Conservation (phyloP, 805 yeast species). For the Saccharomyces kudriavzevii region DNA sequence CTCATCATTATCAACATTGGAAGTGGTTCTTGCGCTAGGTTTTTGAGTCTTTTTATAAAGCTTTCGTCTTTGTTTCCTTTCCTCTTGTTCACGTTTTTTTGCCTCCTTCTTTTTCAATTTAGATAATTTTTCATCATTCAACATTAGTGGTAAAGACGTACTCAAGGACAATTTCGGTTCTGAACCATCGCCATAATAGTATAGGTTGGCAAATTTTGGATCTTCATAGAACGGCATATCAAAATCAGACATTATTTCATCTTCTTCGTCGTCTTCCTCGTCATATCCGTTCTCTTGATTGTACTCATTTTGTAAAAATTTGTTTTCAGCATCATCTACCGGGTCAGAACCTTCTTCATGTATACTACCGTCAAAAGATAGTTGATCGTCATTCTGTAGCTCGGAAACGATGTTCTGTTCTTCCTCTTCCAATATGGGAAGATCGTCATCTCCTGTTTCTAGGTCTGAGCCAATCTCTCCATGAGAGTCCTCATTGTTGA, state of each 20-base stretch:
- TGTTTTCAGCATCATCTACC: conserved; percentile 13
- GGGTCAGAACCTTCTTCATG: conserved; percentile 29
- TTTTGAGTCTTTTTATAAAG: conserved; percentile 12
- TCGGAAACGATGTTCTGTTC: conserved; percentile 27
- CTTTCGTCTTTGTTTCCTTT: conserved; percentile 25
- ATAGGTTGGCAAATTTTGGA: conserved; percentile 30
- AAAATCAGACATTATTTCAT: conserved; percentile 29
- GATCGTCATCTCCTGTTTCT: conserved; percentile 29
- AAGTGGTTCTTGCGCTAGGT: conserved; percentile 33
- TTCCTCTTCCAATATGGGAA: conserved; percentile 27
- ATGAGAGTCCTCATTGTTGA: conserved; percentile 26
- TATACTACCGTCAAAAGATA: conserved; percentile 29
- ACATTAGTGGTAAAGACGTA: conserved; percentile 27
- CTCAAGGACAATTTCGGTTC: conserved; percentile 29
- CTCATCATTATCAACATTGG: conserved; percentile 32
- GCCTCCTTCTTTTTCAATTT: conserved; percentile 24
- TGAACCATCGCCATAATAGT: conserved; percentile 28
- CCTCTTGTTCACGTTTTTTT: conserved; percentile 24
- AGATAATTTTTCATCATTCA: conserved; percentile 25
- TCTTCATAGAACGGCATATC: conserved; percentile 37
- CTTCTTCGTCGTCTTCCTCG: conserved; percentile 28
- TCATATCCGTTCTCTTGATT: conserved; percentile 20
- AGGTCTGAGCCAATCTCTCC: conserved; percentile 28
- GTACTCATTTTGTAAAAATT: conserved; percentile 16
- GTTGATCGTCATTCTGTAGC: conserved; percentile 25